Base-by-base conservation (phyloP, 1,284 basidiomycete genomes). In the Sanghuangporus sanghuang region DNA sequence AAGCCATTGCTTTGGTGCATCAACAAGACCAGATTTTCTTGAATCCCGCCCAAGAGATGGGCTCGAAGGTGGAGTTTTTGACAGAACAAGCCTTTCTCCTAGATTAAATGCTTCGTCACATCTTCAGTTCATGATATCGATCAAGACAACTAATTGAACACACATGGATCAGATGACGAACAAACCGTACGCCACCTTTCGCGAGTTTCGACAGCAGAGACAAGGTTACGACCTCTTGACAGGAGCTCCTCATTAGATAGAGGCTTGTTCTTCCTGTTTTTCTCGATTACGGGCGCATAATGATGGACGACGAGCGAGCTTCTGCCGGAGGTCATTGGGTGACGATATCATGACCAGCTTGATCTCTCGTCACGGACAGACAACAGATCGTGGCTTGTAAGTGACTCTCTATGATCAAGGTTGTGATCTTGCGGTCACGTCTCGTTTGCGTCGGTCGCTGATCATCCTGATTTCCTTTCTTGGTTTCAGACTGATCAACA, bases 1-100 rank as follows among this genome's bases (percentile, higher is more conserved):
- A 32, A 32, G 27, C 81, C 80, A 82, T 53, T 77, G 73, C 60
- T 74, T 76, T 12, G 74, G 14, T 12, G 14, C 7, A 32, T 40
- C 46, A 36, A 36, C 11, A 35, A 35, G 6, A n/a, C 42, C 4
- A 18, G 18, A 6, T 18, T 35, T 40, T 21, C 53, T 48, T 6
- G 39, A 9, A 50, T 50, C 12, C 14, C 36, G 8, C 9, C 57
- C 18, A 27, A 60, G 36, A 14, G 48, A 23, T 12, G 35, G 14
- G 2, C 18, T n/a, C 2, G 36, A 21, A 6, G 61, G 55, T 21
- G 55, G 54, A 21, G 53, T 9, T 21, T 14, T 57, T 27, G 27
- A 57, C 14, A 57, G 38, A 6, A 50, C 38, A 23, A 57, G 56
- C 3, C 21, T 57, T 9, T 35, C 46, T 18, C 54, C 48, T 52